Evolutionary conservation across 495 filamentous ascomycete species (phyloP), one percentile per base, ranked within the genome.

Genomic region (Lophium mytilinum): DNA sequence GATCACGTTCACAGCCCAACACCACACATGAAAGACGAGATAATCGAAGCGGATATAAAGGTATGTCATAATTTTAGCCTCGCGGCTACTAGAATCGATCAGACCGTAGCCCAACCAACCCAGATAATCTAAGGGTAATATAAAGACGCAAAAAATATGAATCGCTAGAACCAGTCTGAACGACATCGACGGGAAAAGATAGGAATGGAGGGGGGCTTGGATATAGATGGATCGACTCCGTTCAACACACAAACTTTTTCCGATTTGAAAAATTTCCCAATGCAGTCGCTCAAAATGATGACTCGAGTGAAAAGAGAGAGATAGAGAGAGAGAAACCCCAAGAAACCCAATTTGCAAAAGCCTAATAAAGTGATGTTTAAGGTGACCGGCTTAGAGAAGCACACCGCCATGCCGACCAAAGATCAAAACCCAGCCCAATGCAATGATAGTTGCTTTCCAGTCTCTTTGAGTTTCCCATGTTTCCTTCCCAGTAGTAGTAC

Each of bases 401-500:
- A 47, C 18, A 24, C 12, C 37, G 49, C 21, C 37, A 45, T 49
- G 58, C 58, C 24, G 6, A 30, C 24, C 24, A 30, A 30, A 6
- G 6, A 3, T 6, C 2, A 30, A 30, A 30, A 30, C 24, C 24
- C 2, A 6, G 3, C 24, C 58, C 58, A 58, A 63, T 63, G 60
- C 60, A 58, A 43, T 30, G 6, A 30, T 30, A 30, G 24, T 30
- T 30, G 24, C 24, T 30, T 30, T 30, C 24, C 24, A 30, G 57
- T 41, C 52, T 50, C 53, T 48, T 37, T 53, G 15, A 36, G 21
- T 39, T 43, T 53, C 41, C 34, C 45, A 12, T 37, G 49, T 41
- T 17, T 12, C 12, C 14, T 43, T 43, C 24, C 58, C 56, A 61
- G 42, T 61, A 61, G 42, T 61, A 56, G 53, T 64, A 64, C 62